These are phyloP conservation scores for Pythium brachiatum DNA, from an alignment of 352 stramenopile species.

Conservation along the genomic window DNA sequence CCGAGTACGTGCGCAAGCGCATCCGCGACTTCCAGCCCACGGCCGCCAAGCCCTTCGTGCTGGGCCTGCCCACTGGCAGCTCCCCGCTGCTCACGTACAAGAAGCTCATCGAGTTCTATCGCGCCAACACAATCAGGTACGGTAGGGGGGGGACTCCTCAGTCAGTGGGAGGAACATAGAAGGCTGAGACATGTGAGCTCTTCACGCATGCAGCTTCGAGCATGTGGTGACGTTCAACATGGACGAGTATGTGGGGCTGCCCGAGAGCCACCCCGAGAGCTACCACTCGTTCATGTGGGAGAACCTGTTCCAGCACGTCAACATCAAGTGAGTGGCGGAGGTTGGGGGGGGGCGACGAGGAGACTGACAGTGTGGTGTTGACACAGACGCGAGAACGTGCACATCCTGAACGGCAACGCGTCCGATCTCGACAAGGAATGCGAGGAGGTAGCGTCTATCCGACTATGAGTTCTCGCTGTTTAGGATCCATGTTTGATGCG, in stretches of 20 bases:
- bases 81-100: slow-evolving; percentile 83
- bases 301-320: slow-evolving; percentile 87
- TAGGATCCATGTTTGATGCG: not conserved
- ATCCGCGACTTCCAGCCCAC: slow-evolving; percentile 82
- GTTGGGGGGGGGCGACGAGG: not conserved
- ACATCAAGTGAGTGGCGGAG: slow-evolving; percentile 61
- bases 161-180: not conserved
- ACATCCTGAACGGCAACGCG: slow-evolving; percentile 87
- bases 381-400: slow-evolving; percentile 72
- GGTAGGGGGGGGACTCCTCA: too few relatives aligned
- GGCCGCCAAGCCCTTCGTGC: slow-evolving; percentile 70
- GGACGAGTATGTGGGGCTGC: slow-evolving; percentile 86
- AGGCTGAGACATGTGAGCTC: slow-evolving; percentile 2
- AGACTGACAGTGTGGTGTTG: not conserved
- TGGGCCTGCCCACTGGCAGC: slow-evolving; percentile 84
- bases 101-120: slow-evolving; percentile 74
- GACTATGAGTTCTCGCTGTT: not conserved
- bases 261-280: slow-evolving; percentile 78
- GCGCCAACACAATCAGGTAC: slow-evolving; percentile 35
- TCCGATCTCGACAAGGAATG: slow-evolving; percentile 74
- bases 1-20: slow-evolving; percentile 74
- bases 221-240: slow-evolving; percentile 92
- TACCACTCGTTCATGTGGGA: slow-evolving; percentile 92
- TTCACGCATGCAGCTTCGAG: slow-evolving; percentile 49
- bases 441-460: slow-evolving; percentile 30